Evolutionary conservation across 2,329 filamentous ascomycete genomes (phyloP).

Genomic region (Alternaria atra): DNA sequence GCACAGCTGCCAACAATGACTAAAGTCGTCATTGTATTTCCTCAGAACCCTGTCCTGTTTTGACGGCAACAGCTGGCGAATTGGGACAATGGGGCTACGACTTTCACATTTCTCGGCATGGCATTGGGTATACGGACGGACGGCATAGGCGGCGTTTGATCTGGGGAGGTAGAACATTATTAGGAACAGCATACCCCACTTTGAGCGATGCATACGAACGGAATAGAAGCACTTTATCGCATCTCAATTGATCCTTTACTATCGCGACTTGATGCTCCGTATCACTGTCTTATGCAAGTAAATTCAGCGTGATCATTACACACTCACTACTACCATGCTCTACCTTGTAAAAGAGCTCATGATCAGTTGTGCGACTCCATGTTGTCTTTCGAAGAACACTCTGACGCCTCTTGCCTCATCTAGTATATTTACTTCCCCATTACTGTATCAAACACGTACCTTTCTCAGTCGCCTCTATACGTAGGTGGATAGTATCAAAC

Average conservation of each 20-base stretch:
- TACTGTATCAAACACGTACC: no score
- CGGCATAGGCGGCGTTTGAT: conserved; percentile 6
- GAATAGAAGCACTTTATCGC: not conserved
- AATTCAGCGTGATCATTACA: no score
- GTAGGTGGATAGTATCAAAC: no score
- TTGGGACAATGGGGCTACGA: not conserved
- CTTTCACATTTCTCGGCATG: not conserved
- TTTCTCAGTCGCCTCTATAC: no score
- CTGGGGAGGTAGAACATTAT: not conserved
- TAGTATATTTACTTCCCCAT: no score
- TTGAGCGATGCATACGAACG: conserved; percentile 3
- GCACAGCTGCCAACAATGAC: not conserved
- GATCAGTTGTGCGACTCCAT: no score
- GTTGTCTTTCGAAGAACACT: no score
- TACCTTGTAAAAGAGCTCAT: no score
- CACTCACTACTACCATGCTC: no score
- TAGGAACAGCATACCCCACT: conserved; percentile 12
- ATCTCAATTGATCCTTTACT: conserved; percentile 8
- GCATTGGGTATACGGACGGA: not conserved
- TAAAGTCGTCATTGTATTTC: not conserved
- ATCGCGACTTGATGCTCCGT: not conserved
- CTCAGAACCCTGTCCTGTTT: not conserved
- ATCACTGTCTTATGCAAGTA: no score
- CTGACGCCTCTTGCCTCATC: no score
- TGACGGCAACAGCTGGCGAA: not conserved